phyloP scores from a whole-genome alignment of 1,284 basidiomycete genomes.

The Leccinum subfulvum region DNA sequence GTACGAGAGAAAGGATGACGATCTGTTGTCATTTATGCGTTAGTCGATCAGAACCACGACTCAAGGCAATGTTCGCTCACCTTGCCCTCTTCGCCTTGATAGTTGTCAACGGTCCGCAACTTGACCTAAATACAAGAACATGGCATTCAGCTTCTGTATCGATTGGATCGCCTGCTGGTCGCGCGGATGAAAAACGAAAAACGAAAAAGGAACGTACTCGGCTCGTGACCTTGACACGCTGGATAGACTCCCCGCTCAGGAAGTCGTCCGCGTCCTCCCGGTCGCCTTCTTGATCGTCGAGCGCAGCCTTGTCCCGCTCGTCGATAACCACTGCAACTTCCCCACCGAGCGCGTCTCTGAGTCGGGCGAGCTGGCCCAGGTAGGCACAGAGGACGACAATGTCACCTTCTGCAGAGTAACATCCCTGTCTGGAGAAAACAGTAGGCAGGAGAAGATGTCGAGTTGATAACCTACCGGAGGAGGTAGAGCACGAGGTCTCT shows the following conservation, averaged over 20 bases:
- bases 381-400: conserved; percentile 77
- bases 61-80: conserved; percentile 21
- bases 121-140: conserved; percentile 44
- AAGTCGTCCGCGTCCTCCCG: conserved; percentile 34
- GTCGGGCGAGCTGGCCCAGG: conserved; percentile 64
- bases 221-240: conserved; percentile 48
- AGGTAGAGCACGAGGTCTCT: conserved; percentile 69
- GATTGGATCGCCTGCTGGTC: not conserved
- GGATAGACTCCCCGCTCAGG: conserved; percentile 30
- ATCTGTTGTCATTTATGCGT: conserved; percentile 36
- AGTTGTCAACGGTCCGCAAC: conserved; percentile 74
- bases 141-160: not conserved
- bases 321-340: conserved; percentile 65
- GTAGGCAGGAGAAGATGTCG: not conserved
- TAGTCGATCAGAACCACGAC: not conserved
- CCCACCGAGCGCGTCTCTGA: conserved; percentile 49
- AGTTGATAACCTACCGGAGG: conserved; percentile 41
- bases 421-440: conserved; percentile 45
- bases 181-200: not conserved
- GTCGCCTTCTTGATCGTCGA: conserved; percentile 49
- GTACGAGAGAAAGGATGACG: conserved; percentile 68
- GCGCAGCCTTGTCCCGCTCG: conserved; percentile 61
- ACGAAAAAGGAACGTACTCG: conserved; percentile 36
- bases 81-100: conserved; percentile 70
- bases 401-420: conserved; percentile 59